These are phyloP conservation scores for Cystofilobasidium ferigula DNA, from an alignment of 768 basidiomycete species.

Conservation along the genomic window DNA sequence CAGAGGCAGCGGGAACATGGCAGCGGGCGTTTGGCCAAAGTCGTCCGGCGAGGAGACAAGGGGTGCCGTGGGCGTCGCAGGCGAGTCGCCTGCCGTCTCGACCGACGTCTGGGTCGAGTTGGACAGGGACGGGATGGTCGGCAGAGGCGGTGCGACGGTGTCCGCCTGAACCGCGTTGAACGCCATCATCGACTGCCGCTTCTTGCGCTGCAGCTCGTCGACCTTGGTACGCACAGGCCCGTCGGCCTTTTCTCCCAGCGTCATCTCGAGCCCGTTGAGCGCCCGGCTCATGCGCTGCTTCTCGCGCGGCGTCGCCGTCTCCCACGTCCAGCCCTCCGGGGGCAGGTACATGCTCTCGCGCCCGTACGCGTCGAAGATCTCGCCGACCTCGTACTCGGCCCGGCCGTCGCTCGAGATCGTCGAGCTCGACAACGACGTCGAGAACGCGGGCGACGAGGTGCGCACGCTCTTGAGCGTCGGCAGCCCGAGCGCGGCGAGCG, in stretches of 20 bases:
- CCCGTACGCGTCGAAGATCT: slow-evolving; percentile 11
- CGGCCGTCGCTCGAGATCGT: slow-evolving; percentile 1
- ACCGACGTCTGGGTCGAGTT: slow-evolving; percentile 1
- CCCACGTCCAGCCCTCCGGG: not conserved
- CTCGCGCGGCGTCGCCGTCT: not conserved
- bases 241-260: not conserved
- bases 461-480: not conserved
- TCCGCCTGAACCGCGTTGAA: not conserved
- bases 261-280: not conserved
- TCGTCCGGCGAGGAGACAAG: not conserved
- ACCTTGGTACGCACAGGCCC: no score
- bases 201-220: not conserved
- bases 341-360: slow-evolving; percentile 5
- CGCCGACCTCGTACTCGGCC: slow-evolving; percentile 4
- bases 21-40: not conserved
- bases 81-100: not conserved
- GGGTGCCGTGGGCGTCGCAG: not conserved
- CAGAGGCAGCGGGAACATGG: not conserved
- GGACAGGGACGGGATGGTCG: not conserved
- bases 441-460: not conserved
- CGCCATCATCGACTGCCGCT: slow-evolving; percentile 6
- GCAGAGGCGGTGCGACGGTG: not conserved
- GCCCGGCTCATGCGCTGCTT: not conserved
- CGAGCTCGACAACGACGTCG: not conserved
- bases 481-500: not conserved